A percentile compares a stretch with the other conserved stretches of the same genome.
Conservation (phyloP, 371 early-diverging fungal genomes). For the Smittium culicis region DNA sequence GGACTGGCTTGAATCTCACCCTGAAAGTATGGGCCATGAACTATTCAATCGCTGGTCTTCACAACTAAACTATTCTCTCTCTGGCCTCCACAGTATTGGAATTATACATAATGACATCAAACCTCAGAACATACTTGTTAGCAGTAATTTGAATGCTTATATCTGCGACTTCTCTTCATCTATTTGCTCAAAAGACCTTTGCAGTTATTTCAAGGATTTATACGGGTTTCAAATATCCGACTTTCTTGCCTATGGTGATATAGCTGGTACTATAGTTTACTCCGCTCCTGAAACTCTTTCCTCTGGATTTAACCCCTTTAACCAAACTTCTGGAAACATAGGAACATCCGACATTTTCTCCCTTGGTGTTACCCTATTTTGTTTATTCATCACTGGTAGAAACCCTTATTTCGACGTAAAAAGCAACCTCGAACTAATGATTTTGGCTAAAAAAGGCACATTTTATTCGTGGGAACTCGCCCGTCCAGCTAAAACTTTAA, state of each 20-base stretch:
- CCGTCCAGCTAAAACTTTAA: background rate
- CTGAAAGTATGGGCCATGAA: conserved; percentile 36
- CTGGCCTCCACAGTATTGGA: conserved; percentile 44
- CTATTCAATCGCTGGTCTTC: conserved; percentile 48
- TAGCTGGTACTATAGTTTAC: conserved; percentile 57
- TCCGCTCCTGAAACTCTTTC: conserved; percentile 49
- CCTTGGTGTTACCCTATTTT: conserved; percentile 63
- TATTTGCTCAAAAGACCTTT: conserved; percentile 32
- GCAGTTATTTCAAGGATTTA: conserved; percentile 16
- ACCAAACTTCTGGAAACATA: background rate
- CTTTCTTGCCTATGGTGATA: conserved; percentile 37
- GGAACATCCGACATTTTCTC: conserved; percentile 48
- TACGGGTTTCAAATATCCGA: conserved; percentile 13
- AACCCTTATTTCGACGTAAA: conserved; percentile 46
- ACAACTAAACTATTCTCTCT: conserved; percentile 51
- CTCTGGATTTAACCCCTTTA: background rate
- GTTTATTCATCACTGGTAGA: conserved; percentile 45
- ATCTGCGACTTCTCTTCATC: conserved; percentile 54
- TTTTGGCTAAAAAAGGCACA: conserved; percentile 38
- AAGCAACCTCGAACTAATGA: conserved; percentile 39
- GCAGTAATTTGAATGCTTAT: conserved; percentile 25
- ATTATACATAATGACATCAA: conserved; percentile 79
- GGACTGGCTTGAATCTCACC: conserved; percentile 42
- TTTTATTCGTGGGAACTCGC: conserved; percentile 41
- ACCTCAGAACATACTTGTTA: conserved; percentile 66